Evolutionary conservation across 148 eudicot species (phyloP).

Genomic region (Cornus suecica): DNA sequence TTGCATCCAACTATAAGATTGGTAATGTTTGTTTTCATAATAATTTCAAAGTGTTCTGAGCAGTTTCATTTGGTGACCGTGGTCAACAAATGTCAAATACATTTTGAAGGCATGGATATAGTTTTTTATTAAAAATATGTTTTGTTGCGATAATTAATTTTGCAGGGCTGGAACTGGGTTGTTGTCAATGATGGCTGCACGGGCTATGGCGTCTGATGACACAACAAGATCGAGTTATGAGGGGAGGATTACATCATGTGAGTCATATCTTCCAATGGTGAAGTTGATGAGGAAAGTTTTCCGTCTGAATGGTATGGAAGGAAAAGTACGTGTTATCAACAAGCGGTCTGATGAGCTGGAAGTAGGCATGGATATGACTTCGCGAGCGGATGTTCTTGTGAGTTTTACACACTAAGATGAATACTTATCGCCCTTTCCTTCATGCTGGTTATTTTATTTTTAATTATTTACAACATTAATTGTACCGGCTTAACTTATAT

Average conservation of each 20-base stretch:
- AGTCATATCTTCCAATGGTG: conserved; percentile 94
- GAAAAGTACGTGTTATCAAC: conserved; percentile 57
- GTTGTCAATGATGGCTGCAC: conserved; percentile 92
- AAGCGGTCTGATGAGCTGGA: conserved; percentile 86
- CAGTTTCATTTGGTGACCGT: not conserved
- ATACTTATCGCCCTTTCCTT: not conserved
- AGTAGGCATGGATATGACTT: conserved; percentile 61
- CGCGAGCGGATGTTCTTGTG: conserved; percentile 85
- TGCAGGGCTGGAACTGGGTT: conserved; percentile 92
- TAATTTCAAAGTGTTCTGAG: not conserved
- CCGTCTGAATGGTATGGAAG: conserved; percentile 62
- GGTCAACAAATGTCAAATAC: not conserved
- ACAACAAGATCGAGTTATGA: conserved; percentile 29
- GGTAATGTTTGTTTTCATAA: not conserved
- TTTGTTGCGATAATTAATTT: not conserved
- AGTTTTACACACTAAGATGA: conserved; percentile 16
- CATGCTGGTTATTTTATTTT: not conserved
- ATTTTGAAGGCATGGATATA: too few species aligned
- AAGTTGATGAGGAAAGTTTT: conserved; percentile 76
- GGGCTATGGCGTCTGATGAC: conserved; percentile 52
- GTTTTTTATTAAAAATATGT: not conserved
- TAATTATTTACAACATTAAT: too few species aligned
- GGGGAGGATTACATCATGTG: conserved; percentile 74
- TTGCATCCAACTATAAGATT: too few species aligned
- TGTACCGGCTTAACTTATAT: not conserved